Evolutionary conservation across 1,284 basidiomycete genomes (phyloP), one percentile per base, ranked within the genome.

Genomic region (Boletellus deceptivus): DNA sequence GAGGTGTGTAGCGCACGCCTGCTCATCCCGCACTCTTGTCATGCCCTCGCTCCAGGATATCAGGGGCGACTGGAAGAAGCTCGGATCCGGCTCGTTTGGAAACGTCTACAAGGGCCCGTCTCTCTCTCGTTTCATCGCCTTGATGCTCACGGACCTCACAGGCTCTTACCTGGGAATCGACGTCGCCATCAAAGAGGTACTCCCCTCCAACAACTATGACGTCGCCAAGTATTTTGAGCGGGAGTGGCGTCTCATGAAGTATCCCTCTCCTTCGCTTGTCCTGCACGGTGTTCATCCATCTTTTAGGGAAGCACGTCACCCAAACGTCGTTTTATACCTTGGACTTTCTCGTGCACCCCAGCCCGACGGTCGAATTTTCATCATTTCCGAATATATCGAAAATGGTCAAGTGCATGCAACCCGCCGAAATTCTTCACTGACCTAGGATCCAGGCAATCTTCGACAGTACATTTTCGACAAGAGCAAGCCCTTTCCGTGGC

Each of bases 191-290:
- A 98, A 98, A 72, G 94, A 96, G 72, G 91, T 97, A 3, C 77
- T 94, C 3, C 91, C 92, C 0, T 93, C 89, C 14, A 90, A 75
- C 14, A 89, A 89, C 58, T 96, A 97, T 70, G 91, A 96, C 62
- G 91, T 98, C 24, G 82, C 89, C 63, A 99, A 99, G 73, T 98
- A 98, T 74, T 97, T 98, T 71, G 93, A 96, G 65, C 83, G 96
- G 33, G 96, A 99, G 77, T 97, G 94, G 89, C 83, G 92, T 27
- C 82, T 98, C 39, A 95, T 98, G 92, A 93, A 93, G 77, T 82
- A 57, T 53, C 66, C 34, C 22, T 27, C 13, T 36, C 16, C 22
- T 48, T 48, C 41, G 4, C 40, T 20, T 4, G 1, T 17, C 18
- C 40, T 38, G 1, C 24, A 31, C 35, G 31, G 14, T 25, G 10